Evolutionary conservation across 768 basidiomycete genomes (phyloP), one percentile per base, ranked within the genome.

Genomic region (Leccinum pellstonianum): DNA sequence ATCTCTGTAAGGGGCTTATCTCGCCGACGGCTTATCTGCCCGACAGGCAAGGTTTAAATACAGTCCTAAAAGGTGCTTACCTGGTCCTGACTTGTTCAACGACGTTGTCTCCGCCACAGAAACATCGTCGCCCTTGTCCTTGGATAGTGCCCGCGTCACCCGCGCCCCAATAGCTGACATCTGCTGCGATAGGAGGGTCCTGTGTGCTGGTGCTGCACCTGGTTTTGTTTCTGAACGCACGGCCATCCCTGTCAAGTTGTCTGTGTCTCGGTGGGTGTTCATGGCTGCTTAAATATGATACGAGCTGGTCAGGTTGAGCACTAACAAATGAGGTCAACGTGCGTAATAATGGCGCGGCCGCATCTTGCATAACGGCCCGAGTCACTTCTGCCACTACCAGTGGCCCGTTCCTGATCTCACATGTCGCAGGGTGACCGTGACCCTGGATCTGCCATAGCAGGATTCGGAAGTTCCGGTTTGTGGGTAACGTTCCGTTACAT

Each of bases 1-100:
- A 66, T 66, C 64, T 31, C 17, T 52, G 47, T 38, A 23, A 55
- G 56, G 60, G 61, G 56, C 58, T 69, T 69, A 68, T 64, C 64
- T 60, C 19, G 23, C 5, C 12, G 49, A 19, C 15, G 4, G 63
- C 64, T 67, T 67, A 67, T 67, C 66, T 62, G 47, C 54, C 23
- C 52, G 5, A 7, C 43, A 15, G 37, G 6, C 10, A 23, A 37
- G 11, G 31, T 35, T 63, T 61, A 61, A 61, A 60, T 62, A 29
- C 29, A 63, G 3, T 17, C 2, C 14, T 0, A 17, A 19, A 38
- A 17, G 7, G 38, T 23, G 47, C 68, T 61, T 9, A 67, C 67
- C 48, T 53, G 49, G 54, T 51, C 50, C n/a, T 41, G 41, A 11
- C 38, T 67, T 67, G 62, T 51, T 17, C 29, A 67, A 19, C 57